Conservation (phyloP, 1,139 yeast genomes). For the Sugiyamaella japonica region DNA sequence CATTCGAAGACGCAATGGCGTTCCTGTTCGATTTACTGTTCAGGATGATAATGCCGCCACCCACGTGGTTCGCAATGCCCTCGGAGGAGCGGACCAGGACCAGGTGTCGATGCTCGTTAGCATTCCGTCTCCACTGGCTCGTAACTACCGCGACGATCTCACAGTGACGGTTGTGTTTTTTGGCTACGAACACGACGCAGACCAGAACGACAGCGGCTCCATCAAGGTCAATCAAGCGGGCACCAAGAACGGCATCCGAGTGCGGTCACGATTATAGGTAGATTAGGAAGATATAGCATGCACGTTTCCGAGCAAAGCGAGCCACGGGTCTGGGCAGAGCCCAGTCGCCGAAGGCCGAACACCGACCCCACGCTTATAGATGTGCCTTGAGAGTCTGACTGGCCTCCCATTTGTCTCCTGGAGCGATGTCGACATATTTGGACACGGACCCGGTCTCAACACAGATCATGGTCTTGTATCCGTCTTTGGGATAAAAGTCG, state of each 20-base stretch:
- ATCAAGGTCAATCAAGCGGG: constrained; percentile 38
- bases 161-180: constrained; percentile 96
- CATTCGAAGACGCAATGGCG: constrained; percentile 48
- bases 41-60: constrained; percentile 91
- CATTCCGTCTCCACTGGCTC: constrained; percentile 89
- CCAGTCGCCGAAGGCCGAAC: constrained; percentile 13
- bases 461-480: constrained; percentile 85
- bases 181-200: constrained; percentile 47
- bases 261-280: constrained; percentile 9
- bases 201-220: constrained; percentile 33
- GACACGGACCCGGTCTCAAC: constrained; percentile 90
- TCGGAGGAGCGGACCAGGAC: constrained; percentile 81
- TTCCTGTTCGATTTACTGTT: constrained; percentile 47
- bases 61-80: constrained; percentile 88
- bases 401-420: constrained; percentile 73
- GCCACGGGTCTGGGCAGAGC: constrained; percentile 15
- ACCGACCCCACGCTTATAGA: constrained; percentile 21
- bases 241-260: constrained; percentile 28
- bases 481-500: constrained; percentile 84
- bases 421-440: constrained; percentile 57
- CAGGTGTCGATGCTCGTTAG: constrained; percentile 85
- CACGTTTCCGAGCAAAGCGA: constrained; percentile 1
- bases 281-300: not conserved
- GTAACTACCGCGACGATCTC: constrained; percentile 91
- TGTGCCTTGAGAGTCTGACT: constrained; percentile 52